Percentiles rank a stretch among this genome's conserved stretches.
Evolutionary conservation across 2,329 filamentous ascomycete species (phyloP).

Genomic region (Penicillium decumbens): DNA sequence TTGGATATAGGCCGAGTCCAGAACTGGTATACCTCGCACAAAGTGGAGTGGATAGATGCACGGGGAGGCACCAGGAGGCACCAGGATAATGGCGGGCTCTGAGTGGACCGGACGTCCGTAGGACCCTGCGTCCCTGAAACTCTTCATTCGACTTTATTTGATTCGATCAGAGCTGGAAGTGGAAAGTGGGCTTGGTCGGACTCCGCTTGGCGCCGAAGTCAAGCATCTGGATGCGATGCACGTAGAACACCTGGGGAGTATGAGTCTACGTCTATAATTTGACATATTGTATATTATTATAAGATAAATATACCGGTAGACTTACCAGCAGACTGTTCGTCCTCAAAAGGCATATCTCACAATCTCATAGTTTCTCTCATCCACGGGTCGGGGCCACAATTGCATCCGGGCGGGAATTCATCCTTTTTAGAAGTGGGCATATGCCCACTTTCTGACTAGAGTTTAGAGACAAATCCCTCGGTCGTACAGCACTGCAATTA

Average conservation of each 20-base stretch:
- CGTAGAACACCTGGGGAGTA: not conserved
- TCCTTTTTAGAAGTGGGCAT: not conserved
- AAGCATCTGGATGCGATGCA: not conserved
- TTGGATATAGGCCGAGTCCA: not conserved
- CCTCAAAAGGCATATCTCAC: too few species aligned
- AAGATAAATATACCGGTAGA: too few species aligned
- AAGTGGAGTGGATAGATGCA: not conserved
- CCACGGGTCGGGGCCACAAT: constrained; percentile 16
- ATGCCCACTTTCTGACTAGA: constrained; percentile 4
- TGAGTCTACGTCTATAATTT: too few species aligned
- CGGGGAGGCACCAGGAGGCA: constrained; percentile 12
- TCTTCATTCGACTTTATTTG: too few species aligned
- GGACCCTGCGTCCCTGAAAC: constrained; percentile 1
- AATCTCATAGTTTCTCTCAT: too few species aligned
- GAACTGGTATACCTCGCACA: not conserved
- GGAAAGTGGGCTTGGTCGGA: constrained; percentile 1
- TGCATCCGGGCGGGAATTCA: constrained; percentile 11
- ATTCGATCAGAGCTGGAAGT: not conserved
- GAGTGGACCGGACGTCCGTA: constrained; percentile 22
- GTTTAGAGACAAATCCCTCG: constrained; percentile 2
- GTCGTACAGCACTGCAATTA: not conserved
- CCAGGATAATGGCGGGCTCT: constrained; percentile 5
- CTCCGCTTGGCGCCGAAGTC: constrained; percentile 13
- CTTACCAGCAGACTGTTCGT: too few species aligned
- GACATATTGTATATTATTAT: too few species aligned